Evolutionary conservation across 2,329 filamentous ascomycete species (phyloP).

Genomic region (Ophiostoma triangulosporum): DNA sequence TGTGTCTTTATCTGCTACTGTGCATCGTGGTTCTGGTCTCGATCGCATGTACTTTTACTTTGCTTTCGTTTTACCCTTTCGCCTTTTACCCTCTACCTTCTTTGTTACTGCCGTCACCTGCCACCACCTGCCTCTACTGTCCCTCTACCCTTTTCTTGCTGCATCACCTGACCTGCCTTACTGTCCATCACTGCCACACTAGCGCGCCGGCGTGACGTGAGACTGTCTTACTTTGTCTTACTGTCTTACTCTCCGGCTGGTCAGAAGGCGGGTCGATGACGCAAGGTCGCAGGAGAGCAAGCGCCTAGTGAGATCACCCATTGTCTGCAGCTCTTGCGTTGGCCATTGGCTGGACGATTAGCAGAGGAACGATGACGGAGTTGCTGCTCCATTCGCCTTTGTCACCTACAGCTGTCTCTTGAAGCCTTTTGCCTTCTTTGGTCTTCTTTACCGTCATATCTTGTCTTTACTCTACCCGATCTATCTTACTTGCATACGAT

Average conservation of each 20-base stretch:
- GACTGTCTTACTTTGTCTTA: conserved; percentile 7
- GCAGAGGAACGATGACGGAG: too few relatives aligned
- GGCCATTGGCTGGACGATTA: too few relatives aligned
- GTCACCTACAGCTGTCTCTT: too few relatives aligned
- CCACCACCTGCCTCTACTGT: too few relatives aligned
- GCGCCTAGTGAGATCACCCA: background rate
- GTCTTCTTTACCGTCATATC: too few relatives aligned
- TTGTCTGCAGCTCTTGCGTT: too few relatives aligned
- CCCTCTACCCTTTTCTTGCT: too few relatives aligned
- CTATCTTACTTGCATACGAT: too few relatives aligned
- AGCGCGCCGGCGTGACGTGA: too few relatives aligned
- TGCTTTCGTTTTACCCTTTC: background rate
- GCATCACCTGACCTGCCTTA: background rate
- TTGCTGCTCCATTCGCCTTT: too few relatives aligned
- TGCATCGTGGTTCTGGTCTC: background rate
- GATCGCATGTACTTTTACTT: background rate
- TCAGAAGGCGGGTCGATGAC: conserved; percentile 3
- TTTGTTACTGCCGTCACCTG: background rate
- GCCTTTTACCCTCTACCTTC: background rate
- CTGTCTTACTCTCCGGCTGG: background rate
- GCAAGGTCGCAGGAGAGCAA: conserved; percentile 1
- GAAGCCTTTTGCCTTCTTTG: too few relatives aligned
- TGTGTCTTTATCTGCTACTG: conserved; percentile 25
- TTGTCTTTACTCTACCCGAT: too few relatives aligned
- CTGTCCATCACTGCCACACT: background rate